These are phyloP conservation scores for Maudiozyma bulderi DNA, from an alignment of 805 yeast genomes.

Conservation along the genomic window DNA sequence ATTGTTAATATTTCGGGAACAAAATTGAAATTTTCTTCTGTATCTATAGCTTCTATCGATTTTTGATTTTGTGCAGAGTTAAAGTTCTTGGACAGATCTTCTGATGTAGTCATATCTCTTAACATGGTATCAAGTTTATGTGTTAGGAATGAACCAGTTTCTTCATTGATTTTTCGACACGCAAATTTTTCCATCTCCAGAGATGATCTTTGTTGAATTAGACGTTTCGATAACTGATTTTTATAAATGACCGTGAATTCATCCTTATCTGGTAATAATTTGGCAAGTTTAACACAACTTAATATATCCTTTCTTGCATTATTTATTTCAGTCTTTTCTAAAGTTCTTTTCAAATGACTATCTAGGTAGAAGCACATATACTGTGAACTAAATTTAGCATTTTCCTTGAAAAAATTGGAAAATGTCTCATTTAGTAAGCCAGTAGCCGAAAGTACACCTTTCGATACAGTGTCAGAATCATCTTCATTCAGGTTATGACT, in stretches of 20 bases:
- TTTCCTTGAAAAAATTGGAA: conserved; percentile 46
- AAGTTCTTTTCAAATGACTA: conserved; percentile 41
- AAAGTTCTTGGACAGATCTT: conserved; percentile 26
- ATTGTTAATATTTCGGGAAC: conserved; percentile 49
- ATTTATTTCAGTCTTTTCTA: conserved; percentile 32
- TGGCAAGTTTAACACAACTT: conserved; percentile 51
- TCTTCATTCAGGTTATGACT: background rate
- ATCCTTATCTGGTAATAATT: conserved; percentile 72
- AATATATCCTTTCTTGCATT: conserved; percentile 34
- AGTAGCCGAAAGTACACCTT: background rate
- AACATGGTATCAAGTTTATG: conserved; percentile 81
- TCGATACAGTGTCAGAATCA: conserved; percentile 34
- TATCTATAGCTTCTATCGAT: background rate
- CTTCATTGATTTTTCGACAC: conserved; percentile 59
- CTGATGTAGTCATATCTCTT: conserved; percentile 59
- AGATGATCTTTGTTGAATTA: conserved; percentile 41
- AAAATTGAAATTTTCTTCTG: conserved; percentile 27
- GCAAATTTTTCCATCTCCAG: conserved; percentile 61
- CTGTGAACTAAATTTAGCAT: conserved; percentile 38
- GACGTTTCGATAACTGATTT: conserved; percentile 75
- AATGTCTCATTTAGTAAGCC: conserved; percentile 40
- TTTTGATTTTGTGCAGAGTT: conserved; percentile 5
- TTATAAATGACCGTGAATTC: conserved; percentile 77
- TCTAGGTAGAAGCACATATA: conserved; percentile 50
- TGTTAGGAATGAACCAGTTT: conserved; percentile 71